Evolutionary conservation across 441 rosid species (phyloP), one percentile per base, ranked within the genome.

Genomic region (Adansonia rubrostipa): DNA sequence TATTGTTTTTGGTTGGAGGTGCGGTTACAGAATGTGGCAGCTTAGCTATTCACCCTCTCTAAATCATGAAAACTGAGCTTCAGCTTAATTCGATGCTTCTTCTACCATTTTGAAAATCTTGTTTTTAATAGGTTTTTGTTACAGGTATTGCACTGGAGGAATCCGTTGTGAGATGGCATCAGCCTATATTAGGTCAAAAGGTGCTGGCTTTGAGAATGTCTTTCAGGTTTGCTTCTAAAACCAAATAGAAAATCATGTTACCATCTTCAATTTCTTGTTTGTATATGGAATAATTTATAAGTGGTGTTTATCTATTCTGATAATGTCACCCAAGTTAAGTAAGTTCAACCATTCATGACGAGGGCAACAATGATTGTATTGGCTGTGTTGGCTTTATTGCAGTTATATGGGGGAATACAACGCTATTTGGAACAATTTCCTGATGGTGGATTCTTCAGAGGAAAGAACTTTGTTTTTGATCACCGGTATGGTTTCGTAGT

Each of bases 81-180:
- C 9, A 19, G 76, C 53, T 42, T 42, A 6, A 58, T 17, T 17
- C 20, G 58, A 15, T 73, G 64, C 66, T 53, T 72, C 63, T 19
- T 60, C 14, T 45, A 73, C 65, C 76, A 14, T 60, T 73, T 60
- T 20, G 20, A 62, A 57, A 0, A 45, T 74, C 22, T 15, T 60
- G 33, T 20, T 28, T 60, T 24, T 58, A 45, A 22, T 24, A 45
- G 54, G 20, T 20, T 74, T 45, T 2, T 14, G 5, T 44, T 84
- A 54, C 75, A 92, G 99, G 99, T 96, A 93, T 83, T 96, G 99
- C 84, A 93, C 98, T 22, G 98, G 97, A 36, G 99, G 99, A 75
- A 96, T 96, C 81, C 87, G 99, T 81, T 96, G 99, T 87, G 99
- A 93, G 91, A 90, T 93, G 96, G 99, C 97, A 44, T 96, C 97